Evolutionary conservation across 2,329 filamentous ascomycete genomes (phyloP).

Genomic region (Fusarium buxicola): DNA sequence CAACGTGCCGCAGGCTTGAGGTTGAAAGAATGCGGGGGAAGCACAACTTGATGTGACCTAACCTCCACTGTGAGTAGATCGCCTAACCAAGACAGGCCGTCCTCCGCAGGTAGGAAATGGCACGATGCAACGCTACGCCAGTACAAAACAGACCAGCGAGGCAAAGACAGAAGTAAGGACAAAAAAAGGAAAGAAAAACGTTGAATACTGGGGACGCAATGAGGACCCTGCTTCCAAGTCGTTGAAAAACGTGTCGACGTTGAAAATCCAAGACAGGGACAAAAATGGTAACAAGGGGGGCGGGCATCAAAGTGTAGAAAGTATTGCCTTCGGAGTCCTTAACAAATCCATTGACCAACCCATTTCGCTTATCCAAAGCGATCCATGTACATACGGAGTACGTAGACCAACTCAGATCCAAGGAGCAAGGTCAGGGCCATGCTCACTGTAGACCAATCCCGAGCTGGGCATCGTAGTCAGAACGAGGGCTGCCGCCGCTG

Average conservation of each 20-base stretch:
- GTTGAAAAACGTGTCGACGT: slow-evolving; percentile 35
- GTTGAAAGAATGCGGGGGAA: slow-evolving; percentile 43
- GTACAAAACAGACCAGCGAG: slow-evolving; percentile 16
- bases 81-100: slow-evolving; percentile 32
- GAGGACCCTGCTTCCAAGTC: slow-evolving; percentile 33
- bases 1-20: slow-evolving; percentile 4
- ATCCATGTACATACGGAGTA: too few relatives aligned
- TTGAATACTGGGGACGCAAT: slow-evolving; percentile 23
- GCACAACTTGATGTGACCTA: slow-evolving; percentile 36
- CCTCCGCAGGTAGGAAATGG: slow-evolving; percentile 30
- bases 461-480: slow-evolving; percentile 13
- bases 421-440: slow-evolving; percentile 15
- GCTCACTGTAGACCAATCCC: slow-evolving; percentile 9
- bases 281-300: background rate
- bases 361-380: slow-evolving; percentile 7
- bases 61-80: slow-evolving; percentile 40
- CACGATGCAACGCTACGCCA: slow-evolving; percentile 38
- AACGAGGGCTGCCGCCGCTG: slow-evolving; percentile 19
- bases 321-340: slow-evolving; percentile 5
- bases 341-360: slow-evolving; percentile 21
- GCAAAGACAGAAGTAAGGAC: slow-evolving; percentile 11
- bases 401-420: slow-evolving; percentile 12
- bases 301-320: background rate
- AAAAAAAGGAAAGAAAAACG: slow-evolving; percentile 8
- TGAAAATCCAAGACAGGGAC: slow-evolving; percentile 20